Percentiles rank a stretch among this genome's conserved stretches.
These are phyloP conservation scores for Apophysomyces variabilis DNA, from an alignment of 371 early-diverging fungal species.

Conservation along the genomic window DNA sequence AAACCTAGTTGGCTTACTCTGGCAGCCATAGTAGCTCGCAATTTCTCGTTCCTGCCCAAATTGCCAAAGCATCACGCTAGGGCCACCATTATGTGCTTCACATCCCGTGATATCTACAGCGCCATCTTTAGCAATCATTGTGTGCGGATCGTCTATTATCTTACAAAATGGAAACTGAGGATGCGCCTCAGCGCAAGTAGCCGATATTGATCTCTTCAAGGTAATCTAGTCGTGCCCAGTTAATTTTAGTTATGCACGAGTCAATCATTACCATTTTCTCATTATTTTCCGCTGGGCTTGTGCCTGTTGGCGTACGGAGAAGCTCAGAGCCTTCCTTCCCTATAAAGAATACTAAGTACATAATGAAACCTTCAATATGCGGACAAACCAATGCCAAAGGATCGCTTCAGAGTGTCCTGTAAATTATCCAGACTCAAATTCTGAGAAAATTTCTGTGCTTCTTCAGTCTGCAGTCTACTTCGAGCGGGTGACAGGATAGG, in stretches of 20 bases:
- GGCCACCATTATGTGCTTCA: constrained; percentile 45
- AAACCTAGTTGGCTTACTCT: constrained; percentile 53
- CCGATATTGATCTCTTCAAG: constrained; percentile 37
- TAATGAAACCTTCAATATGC: neutral
- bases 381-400: constrained; percentile 36
- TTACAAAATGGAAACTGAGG: constrained; percentile 64
- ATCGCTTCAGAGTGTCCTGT: constrained; percentile 45
- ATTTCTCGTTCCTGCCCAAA: constrained; percentile 65
- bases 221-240: constrained; percentile 24
- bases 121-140: neutral
- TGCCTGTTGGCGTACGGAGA: constrained; percentile 24
- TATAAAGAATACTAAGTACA: neutral
- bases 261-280: constrained; percentile 20
- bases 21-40: constrained; percentile 60
- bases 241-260: neutral
- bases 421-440: constrained; percentile 46
- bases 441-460: constrained; percentile 17
- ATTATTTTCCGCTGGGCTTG: constrained; percentile 22
- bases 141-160: neutral
- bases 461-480: constrained; percentile 31
- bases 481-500: constrained; percentile 40
- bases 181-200: constrained; percentile 61
- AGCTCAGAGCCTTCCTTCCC: constrained; percentile 20
- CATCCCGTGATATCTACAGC: constrained; percentile 59
- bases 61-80: constrained; percentile 64